Conservation (phyloP, 2,329 filamentous ascomycete genomes). For the Penicillium capsulatum region DNA sequence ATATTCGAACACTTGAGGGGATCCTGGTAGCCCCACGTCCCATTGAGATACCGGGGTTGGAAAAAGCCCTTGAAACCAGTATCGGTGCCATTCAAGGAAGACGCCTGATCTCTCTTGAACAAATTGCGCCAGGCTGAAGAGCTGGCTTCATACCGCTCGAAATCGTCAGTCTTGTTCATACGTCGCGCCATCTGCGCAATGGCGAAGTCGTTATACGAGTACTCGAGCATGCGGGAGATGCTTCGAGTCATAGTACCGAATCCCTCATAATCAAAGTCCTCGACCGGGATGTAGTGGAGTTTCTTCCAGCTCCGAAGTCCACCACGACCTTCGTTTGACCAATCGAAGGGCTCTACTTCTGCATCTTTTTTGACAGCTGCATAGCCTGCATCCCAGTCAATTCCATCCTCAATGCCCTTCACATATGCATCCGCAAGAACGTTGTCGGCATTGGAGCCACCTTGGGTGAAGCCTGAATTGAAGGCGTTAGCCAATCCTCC, state of each 20-base stretch:
- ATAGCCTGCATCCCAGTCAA: conserved; percentile 66
- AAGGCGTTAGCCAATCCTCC: too few relatives aligned
- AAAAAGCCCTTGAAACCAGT: conserved; percentile 70
- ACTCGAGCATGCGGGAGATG: conserved; percentile 69
- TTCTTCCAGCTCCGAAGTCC: conserved; percentile 67
- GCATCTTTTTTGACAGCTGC: conserved; percentile 66
- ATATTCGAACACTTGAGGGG: conserved; percentile 53
- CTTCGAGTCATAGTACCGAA: conserved; percentile 67
- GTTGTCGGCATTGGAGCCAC: conserved; percentile 67
- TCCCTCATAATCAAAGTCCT: conserved; percentile 63
- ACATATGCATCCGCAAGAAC: conserved; percentile 63
- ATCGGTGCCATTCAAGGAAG: conserved; percentile 52
- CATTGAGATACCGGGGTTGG: conserved; percentile 64
- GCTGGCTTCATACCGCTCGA: conserved; percentile 55
- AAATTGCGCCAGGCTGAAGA: conserved; percentile 67
- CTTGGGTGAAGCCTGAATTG: conserved; percentile 60
- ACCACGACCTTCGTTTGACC: conserved; percentile 65
- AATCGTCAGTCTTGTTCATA: conserved; percentile 53
- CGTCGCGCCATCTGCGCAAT: conserved; percentile 59
- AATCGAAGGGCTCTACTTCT: conserved; percentile 65
- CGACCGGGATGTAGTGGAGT: conserved; percentile 65
- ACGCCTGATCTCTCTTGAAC: conserved; percentile 59
- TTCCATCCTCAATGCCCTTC: conserved; percentile 59
- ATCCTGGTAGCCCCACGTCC: conserved; percentile 66
- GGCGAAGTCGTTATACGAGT: conserved; percentile 70